Base-by-base conservation (phyloP, 768 basidiomycete species). In the Boletus bicolor region DNA sequence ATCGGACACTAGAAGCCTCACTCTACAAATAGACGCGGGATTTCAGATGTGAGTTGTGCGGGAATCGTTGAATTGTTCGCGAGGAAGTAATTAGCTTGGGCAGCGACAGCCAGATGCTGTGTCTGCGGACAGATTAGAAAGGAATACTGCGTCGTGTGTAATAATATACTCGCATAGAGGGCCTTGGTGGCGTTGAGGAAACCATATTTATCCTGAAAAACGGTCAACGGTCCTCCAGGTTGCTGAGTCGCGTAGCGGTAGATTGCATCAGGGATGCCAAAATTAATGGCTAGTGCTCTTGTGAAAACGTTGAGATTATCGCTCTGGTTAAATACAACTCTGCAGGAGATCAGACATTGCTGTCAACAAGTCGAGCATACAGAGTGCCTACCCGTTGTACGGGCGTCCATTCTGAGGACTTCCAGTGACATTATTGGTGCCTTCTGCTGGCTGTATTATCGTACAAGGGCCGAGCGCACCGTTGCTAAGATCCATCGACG, bases 241-340 rank as follows among this genome's bases (percentile, higher is more conserved):
- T 68, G 57, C 54, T 79, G 75, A 8, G 67, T 59, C 3, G 86
- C 85, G 47, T 73, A 72, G 10, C 76, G 77, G 58, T 82, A 84
- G 19, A 89, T 81, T 5, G 87, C 80, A 8, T 79, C 79, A 15
- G 87, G 77, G 0, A 89, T 66, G n/a, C 79, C 77, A n/a, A 80
- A 73, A 30, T 66, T 71, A 1, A 79, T 79, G 3, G 83, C 73
- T 3, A 60, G 67, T 0, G 82, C 79, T 21, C 85, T 78, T 14
- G 82, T 80, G 46, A 75, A 67, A 35, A 85, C 72, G 61, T 82
- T 85, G 0, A 74, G 56, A 59, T 82, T 71, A 3, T 65, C 28
- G 56, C 62, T 74, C 5, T 67, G 47, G n/a, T 65, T 44, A 21
- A 75, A 83, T 2, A 80, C 60, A 5, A 83, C 69, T 1, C 81